Conservation (phyloP, 305 asterid species). For the Withania somnifera region DNA sequence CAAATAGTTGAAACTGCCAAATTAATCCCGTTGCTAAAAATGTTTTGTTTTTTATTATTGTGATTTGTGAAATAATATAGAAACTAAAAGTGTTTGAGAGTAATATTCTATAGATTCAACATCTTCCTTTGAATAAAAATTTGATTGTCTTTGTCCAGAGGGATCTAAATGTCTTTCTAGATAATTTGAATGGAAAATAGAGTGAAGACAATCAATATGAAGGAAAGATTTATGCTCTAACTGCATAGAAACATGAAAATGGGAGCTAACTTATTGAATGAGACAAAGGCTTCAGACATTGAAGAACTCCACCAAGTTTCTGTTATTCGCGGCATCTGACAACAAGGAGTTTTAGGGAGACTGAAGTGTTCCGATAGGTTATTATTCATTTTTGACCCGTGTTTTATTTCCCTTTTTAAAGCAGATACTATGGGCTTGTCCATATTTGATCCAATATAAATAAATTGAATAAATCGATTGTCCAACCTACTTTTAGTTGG, state of each 20-base stretch:
- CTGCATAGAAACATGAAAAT: background rate
- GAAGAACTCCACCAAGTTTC: background rate
- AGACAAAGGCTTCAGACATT: background rate
- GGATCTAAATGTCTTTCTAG: background rate
- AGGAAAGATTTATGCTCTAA: background rate
- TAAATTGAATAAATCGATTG: background rate
- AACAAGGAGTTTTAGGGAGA: background rate
- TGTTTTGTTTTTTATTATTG: background rate
- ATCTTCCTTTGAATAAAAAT: background rate
- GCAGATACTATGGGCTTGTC: background rate
- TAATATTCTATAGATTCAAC: background rate
- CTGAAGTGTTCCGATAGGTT: background rate
- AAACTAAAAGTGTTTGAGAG: background rate
- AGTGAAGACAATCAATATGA: background rate
- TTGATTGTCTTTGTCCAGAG: background rate
- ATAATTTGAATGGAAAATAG: background rate
- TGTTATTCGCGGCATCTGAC: background rate
- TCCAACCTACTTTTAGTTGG: background rate
- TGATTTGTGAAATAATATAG: background rate
- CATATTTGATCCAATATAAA: background rate
- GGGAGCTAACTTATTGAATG: background rate
- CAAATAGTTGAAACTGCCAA: background rate
- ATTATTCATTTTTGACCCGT: background rate
- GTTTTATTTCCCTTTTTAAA: background rate
- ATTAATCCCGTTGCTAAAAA: background rate